These are phyloP conservation scores for Arthromyces matolae DNA, from an alignment of 768 basidiomycete species.

Conservation along the genomic window DNA sequence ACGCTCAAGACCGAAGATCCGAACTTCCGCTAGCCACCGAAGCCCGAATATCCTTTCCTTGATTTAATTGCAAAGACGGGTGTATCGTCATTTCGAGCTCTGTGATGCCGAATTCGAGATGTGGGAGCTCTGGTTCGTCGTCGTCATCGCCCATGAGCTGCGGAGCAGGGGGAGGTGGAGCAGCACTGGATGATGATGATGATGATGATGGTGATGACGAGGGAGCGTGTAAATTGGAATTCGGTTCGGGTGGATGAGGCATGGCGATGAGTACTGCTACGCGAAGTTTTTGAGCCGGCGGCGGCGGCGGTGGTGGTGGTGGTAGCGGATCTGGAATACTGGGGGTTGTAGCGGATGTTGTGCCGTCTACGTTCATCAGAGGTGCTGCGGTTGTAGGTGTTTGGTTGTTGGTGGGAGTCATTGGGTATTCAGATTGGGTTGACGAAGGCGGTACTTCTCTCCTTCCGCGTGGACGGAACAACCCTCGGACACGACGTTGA, in stretches of 20 bases:
- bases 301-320: not conserved
- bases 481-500: not conserved
- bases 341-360: not conserved
- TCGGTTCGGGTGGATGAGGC: conserved; percentile 21
- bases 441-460: not conserved
- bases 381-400: not conserved
- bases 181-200: conserved; percentile 8
- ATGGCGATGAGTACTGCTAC: conserved; percentile 34
- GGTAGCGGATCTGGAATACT: not conserved
- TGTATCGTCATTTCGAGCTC: conserved; percentile 16
- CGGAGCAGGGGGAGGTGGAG: not conserved
- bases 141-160: not conserved
- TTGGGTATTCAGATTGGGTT: not conserved
- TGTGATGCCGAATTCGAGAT: conserved; percentile 31
- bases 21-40: conserved; percentile 9
- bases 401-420: not conserved
- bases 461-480: conserved; percentile 1
- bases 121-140: conserved; percentile 24
- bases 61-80: not conserved
- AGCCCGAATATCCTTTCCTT: conserved; percentile 1
- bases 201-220: not conserved
- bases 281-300: conserved; percentile 14
- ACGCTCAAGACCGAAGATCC: not conserved
- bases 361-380: not conserved
- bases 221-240: conserved; percentile 4